Base-by-base conservation (phyloP, 441 rosid species). In the Aquilaria agallochum region DNA sequence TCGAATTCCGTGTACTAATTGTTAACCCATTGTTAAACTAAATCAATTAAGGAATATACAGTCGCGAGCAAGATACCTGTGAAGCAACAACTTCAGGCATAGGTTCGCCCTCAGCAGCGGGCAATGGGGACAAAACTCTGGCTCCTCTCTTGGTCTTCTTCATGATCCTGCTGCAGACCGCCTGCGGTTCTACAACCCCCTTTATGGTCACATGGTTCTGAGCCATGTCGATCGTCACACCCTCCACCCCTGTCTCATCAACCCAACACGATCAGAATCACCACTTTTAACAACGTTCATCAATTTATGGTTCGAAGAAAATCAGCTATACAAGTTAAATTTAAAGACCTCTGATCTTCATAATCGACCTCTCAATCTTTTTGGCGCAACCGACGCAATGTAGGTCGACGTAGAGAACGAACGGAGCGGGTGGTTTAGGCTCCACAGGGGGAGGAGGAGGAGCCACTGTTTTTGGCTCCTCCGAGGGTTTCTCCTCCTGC, bases 371-470 rank as follows among this genome's bases (percentile, higher is more conserved):
- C 74, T 89, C 82, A 47, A 90, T 87, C 77, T 90, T 90, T 77
- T 90, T 88, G 56, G 96, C 89, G 44, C 98, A 94, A 47, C 98
- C 98, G 10, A 74, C 88, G 66, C 98, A 94, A 74, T 90, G 98
- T 82, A 94, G 76, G 76, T 94, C 93, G 62, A 90, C 87, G 44
- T 50, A 82, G 70, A 94, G 72, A 45, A 90, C 78, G 49, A 84
- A 74, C 1, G 96, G 96, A 56, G 91, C 74, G 5, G 89, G 90
- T 11, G 92, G 87, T 46, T 71, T 65, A n/a, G 87, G 77, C 52
- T 76, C 83, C 44, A 55, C 78, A 6, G 72, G 49, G 36, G 87
- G 72, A 62, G 78, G 72, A 59, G 79, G 76, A 58, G 72, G 79
- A 54, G 75, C 62, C 50, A 74, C 62, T 56, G 72, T 69, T 60